Evolutionary conservation across 331 rosid genomes (phyloP), one percentile per base, ranked within the genome.

Genomic region (Quercus phellos): DNA sequence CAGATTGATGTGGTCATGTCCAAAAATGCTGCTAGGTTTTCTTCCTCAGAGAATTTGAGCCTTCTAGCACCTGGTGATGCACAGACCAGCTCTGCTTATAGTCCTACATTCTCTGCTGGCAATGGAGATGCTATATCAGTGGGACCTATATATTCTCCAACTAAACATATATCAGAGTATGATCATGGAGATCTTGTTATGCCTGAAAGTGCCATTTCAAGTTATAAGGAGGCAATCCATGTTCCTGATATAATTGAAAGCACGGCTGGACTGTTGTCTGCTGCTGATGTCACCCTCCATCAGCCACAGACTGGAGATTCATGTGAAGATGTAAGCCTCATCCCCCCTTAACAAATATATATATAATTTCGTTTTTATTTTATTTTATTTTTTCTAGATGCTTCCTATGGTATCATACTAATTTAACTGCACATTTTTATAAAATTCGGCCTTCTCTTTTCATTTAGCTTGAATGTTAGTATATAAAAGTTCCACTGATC

Each of bases 191-290:
- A 90, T 80, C 77, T 91, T 24, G 88, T 79, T 63, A 70, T 88
- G 83, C 96, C 89, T 70, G 95, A 81, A 84, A 87, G 91, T 79
- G 89, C 83, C 32, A 89, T 88, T 78, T 92, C 93, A 51, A 92
- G 97, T 81, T 90, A 72, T 71, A 95, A 89, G 86, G 95, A 87
- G 77, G 94, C 87, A 51, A 38, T 90, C 8, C 61, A 78, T 79
- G 82, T 89, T 83, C 94, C 97, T 50, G 99, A 94, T 81, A 89
- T 92, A 76, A 88, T 88, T 68, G 97, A 92, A 86, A 92, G 96
- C 92, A 89, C 92, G 7, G 92, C 87, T 26, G 97, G 91, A 74
- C 78, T 87, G 58, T 77, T 87, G 86, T 78, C 97, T 79, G 88
- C 90, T 78, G 83, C 92, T 63, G 91, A 89, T 72, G 92, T 82